Evolutionary conservation across 805 yeast genomes (phyloP), one percentile per base, ranked within the genome.

Genomic region (Candida rishiriensis): DNA sequence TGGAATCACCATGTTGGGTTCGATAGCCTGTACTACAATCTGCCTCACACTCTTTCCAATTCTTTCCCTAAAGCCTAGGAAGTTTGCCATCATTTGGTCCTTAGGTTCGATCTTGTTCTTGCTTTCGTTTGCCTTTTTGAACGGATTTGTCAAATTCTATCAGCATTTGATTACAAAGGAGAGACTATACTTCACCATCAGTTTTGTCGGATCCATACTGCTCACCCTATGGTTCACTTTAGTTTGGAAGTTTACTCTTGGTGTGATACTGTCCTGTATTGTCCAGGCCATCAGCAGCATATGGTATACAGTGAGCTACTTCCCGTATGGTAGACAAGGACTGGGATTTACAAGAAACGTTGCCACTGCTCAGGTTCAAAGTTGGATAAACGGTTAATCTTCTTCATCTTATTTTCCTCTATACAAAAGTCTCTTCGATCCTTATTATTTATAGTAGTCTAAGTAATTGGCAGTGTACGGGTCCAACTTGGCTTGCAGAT

Each of bases 241-340:
- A 10, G 69, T 81, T 18, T 60, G 78, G 56, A 82, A 79, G 51
- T 76, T 82, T 42, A 78, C 91, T 1, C 49, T 90, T 3, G 66
- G 86, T 38, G 87, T 96, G 1, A 66, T 90, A 3, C 54, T 86
- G 11, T 79, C 88, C 31, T 81, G 88, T 41, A 63, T 81, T 1
- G 58, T 85, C 4, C 96, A 90, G 62, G 65, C 88, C n/a, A 59
- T 90, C 40, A 87, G 96, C 3, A 86, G 89, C 14, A 55, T 87
- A 11, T 87, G 88, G 71, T 90, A 89, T 60, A 81, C 88, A 0
- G 73, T 89, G 31, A 85, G 95, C 52, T 90, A 90, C 64, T 90
- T 90, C 74, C 97, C 97, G 13, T 81, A 88, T 68, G 97, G 97
- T 10, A 82, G 87, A 5, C 81, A 82, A 47, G 83, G 90, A 10